Evolutionary conservation across 2,329 filamentous ascomycete genomes (phyloP).

Genomic region (Thielaviopsis euricoi): DNA sequence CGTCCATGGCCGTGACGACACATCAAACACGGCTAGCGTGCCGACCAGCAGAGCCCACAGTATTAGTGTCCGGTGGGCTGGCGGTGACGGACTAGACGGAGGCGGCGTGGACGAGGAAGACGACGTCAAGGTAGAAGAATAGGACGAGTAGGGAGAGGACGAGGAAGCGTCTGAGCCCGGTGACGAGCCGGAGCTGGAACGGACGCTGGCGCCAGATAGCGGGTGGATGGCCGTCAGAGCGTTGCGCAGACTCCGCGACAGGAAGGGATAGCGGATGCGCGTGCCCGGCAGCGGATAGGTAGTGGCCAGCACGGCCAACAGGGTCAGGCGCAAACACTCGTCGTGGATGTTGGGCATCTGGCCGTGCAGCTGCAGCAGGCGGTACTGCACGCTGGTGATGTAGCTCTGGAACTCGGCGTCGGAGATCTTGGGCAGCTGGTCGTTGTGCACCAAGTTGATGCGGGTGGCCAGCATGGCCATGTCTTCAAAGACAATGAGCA

Average conservation of each 20-base stretch:
- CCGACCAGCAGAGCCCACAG: constrained; percentile 8
- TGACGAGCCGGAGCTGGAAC: background rate
- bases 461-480: constrained; percentile 7
- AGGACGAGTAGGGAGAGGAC: background rate
- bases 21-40: constrained; percentile 9
- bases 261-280: constrained; percentile 9
- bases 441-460: constrained; percentile 8
- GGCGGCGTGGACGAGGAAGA: no score
- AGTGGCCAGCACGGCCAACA: constrained; percentile 10
- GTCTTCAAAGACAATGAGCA: constrained; percentile 11
- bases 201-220: background rate
- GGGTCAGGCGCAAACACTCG: constrained; percentile 6
- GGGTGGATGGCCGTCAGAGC: constrained; percentile 8
- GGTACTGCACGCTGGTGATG: constrained; percentile 8
- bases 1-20: constrained; percentile 8
- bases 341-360: constrained; percentile 5
- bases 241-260: constrained; percentile 7
- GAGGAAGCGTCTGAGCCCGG: background rate
- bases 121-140: no score
- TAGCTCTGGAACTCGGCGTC: constrained; percentile 10
- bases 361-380: constrained; percentile 6
- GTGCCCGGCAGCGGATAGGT: constrained; percentile 10
- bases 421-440: constrained; percentile 5
- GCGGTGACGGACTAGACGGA: background rate
- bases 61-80: constrained; percentile 3